Percentiles rank a stretch among this genome's conserved stretches.
Evolutionary conservation across 768 basidiomycete genomes (phyloP).

Genomic region (Panaeolus papilionaceus): DNA sequence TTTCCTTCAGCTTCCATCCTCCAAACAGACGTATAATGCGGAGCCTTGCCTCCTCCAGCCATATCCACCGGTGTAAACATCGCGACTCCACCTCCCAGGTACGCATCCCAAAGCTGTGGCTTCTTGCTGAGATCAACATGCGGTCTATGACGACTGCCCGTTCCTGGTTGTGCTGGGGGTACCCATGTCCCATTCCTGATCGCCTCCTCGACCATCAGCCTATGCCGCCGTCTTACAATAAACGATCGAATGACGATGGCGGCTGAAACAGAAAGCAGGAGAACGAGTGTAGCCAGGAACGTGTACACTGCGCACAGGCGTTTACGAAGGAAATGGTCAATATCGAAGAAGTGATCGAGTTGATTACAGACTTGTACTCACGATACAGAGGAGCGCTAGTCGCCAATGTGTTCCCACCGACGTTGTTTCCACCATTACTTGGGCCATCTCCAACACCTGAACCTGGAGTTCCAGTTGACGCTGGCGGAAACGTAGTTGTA

Average conservation of each 20-base stretch:
- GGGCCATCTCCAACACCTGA: background rate
- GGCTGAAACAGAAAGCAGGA: constrained; percentile 69
- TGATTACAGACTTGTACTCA: background rate
- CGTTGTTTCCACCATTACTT: background rate
- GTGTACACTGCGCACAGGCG: constrained; percentile 44
- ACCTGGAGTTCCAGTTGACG: background rate
- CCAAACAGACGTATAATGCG: background rate
- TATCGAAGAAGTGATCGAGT: background rate
- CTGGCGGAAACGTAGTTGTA: background rate
- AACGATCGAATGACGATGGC: constrained; percentile 72
- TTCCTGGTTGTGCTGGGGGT: constrained; percentile 40
- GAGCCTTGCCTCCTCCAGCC: constrained; percentile 6
- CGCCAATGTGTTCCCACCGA: background rate
- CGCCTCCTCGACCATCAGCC: constrained; percentile 64
- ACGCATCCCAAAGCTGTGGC: constrained; percentile 56
- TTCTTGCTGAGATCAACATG: constrained; percentile 50
- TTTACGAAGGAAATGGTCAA: background rate
- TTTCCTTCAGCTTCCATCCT: constrained; percentile 21
- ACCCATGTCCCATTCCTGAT: constrained; percentile 70
- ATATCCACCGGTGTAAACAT: constrained; percentile 15
- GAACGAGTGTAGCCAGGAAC: constrained; percentile 69
- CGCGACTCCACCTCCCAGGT: constrained; percentile 35
- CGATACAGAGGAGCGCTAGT: constrained; percentile 7
- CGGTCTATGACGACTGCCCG: constrained; percentile 22
- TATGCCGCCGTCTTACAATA: constrained; percentile 65